Base-by-base conservation (phyloP, 345 rosid genomes). In the Hevea brasiliensis region DNA sequence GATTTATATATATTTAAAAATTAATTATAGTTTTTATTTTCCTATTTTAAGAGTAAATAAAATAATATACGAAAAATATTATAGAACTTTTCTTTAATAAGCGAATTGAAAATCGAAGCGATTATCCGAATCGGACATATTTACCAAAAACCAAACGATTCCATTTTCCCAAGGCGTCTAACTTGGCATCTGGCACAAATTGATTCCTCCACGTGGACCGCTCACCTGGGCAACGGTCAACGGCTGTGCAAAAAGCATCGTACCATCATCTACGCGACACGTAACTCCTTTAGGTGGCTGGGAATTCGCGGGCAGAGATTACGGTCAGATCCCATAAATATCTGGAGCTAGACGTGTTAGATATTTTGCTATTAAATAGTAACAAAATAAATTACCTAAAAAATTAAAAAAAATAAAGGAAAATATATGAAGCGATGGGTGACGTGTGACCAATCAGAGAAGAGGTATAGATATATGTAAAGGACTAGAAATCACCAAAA, bases 391-490 rank as follows among this genome's bases (percentile, higher is more conserved):
- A 17, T 1, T 23, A 51, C 50, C 0, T 50, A n/a, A 0, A 21
- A 23, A 50, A 71, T 18, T 7, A 21, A 12, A 14, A 7, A 48
- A 15, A n/a, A 32, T 32, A 32, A 32, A 32, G 37, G 37, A 32
- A 32, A 32, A 32, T 32, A 32, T 32, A 4, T 1, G 37, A 32
- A 68, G 42, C 8, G 20, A 53, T 3, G 18, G 45, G 71, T 20
- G n/a, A 44, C 58, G 66, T 40, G 60, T 60, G 21, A 1, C 85
- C 83, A 84, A 84, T 77, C n/a, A 70, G 67, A 45, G 37, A 7
- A 5, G 68, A 79, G 81, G 57, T 59, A 47, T 44, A 67, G 85
- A 84, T 81, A 67, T 69, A 65, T 42, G n/a, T 7, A 3, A 7
- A 24, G 8, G 17, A 26, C 26, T 24, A 13, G 40, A n/a, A n/a